Percentiles rank a stretch among this genome's conserved stretches.
phyloP scores from a whole-genome alignment of 768 basidiomycete genomes.

The Leccinum barrowsii region DNA sequence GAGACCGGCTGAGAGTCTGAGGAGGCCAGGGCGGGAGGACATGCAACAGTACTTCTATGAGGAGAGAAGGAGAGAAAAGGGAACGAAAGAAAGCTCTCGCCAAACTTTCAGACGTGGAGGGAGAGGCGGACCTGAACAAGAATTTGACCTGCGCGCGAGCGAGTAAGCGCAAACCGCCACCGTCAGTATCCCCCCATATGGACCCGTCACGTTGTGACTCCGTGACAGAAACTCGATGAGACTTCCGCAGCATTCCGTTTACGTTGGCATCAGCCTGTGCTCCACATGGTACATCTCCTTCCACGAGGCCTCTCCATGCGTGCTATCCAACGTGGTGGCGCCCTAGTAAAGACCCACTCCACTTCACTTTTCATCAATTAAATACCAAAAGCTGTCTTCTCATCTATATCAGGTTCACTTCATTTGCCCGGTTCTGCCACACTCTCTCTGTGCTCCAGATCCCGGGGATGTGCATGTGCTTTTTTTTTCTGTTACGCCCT shows the following conservation, averaged over 20 bases:
- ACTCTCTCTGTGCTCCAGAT: not conserved
- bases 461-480: not conserved
- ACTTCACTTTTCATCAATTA: not conserved
- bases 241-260: slow-evolving; percentile 13
- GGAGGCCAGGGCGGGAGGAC: slow-evolving; percentile 24
- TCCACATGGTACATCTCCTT: not conserved
- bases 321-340: not conserved
- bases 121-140: slow-evolving; percentile 20
- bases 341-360: not conserved
- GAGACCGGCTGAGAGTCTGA: slow-evolving; percentile 43
- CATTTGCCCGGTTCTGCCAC: not conserved
- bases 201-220: not conserved
- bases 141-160: slow-evolving; percentile 9
- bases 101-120: slow-evolving; percentile 21
- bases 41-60: slow-evolving; percentile 23
- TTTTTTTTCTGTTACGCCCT: not conserved
- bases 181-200: slow-evolving; percentile 4
- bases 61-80: not conserved
- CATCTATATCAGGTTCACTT: not conserved
- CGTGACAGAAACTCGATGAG: slow-evolving; percentile 3
- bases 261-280: slow-evolving; percentile 9
- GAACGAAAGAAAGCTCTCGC: slow-evolving; percentile 22
- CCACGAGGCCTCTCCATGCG: not conserved
- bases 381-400: not conserved
- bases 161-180: not conserved